A percentile compares a stretch with the other conserved stretches of the same genome.
phyloP scores from a whole-genome alignment of 768 basidiomycete species.

The Tricholoma flavovirens region DNA sequence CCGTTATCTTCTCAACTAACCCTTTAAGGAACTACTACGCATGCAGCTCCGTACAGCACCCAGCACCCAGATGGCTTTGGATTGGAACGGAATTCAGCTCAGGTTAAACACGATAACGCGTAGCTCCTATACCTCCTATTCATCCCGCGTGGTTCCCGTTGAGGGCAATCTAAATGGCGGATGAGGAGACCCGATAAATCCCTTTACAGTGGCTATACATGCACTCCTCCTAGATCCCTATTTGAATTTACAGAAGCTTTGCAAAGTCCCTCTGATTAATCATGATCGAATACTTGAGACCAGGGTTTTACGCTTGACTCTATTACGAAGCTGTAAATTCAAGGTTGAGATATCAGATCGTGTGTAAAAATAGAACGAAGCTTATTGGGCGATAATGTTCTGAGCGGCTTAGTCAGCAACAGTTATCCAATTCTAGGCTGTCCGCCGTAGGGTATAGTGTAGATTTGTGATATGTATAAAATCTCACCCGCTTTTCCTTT shows the following conservation, averaged over 20 bases:
- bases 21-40: background rate
- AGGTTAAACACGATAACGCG: too few species aligned
- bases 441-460: background rate
- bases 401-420: background rate
- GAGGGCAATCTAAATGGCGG: background rate
- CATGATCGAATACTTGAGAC: too few species aligned
- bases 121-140: background rate
- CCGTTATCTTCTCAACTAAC: background rate
- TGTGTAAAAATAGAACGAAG: background rate
- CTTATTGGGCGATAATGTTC: slow-evolving; percentile 3
- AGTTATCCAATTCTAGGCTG: background rate
- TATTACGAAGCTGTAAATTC: background rate
- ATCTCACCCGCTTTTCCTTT: background rate
- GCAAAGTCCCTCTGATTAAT: too few species aligned
- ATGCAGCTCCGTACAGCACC: background rate
- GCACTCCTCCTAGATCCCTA: too few species aligned
- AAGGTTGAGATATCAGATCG: background rate
- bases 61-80: too few species aligned
- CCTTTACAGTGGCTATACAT: background rate
- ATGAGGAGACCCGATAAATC: background rate
- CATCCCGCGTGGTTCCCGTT: background rate
- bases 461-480: slow-evolving; percentile 1
- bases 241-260: too few species aligned
- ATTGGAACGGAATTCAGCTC: too few species aligned
- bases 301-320: too few species aligned